Conservation (phyloP, 2,329 filamentous ascomycete genomes). For the Colletotrichum tofieldiae region DNA sequence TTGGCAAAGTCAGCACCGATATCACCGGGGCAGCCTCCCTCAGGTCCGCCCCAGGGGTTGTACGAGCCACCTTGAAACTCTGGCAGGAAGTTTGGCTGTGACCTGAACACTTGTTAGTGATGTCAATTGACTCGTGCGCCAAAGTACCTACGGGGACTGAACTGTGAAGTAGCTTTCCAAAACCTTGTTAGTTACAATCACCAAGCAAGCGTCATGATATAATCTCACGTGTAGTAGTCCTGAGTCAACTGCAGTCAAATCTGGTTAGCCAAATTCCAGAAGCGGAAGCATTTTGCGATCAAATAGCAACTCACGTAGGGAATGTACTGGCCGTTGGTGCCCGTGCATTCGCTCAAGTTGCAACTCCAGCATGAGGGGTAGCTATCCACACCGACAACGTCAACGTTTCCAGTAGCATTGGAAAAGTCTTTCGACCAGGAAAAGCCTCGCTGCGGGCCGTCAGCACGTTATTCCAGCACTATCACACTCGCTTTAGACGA, state of each 20-base stretch:
- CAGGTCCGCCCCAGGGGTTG: slow-evolving; percentile 74
- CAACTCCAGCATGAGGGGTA: slow-evolving; percentile 75
- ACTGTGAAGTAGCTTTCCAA: slow-evolving; percentile 48
- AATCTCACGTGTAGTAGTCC: slow-evolving; percentile 32
- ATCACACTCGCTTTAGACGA: background rate
- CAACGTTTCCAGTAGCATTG: slow-evolving; percentile 69
- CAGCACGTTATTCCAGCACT: slow-evolving; percentile 17
- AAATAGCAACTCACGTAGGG: slow-evolving; percentile 61
- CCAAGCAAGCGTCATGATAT: too few species aligned
- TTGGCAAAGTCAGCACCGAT: slow-evolving; percentile 74
- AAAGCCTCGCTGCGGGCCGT: slow-evolving; percentile 51
- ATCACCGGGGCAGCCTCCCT: slow-evolving; percentile 68
- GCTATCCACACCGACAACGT: slow-evolving; percentile 67
- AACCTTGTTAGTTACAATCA: slow-evolving; percentile 30
- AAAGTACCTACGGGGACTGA: slow-evolving; percentile 50
- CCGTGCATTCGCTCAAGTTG: slow-evolving; percentile 72
- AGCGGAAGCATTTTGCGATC: background rate
- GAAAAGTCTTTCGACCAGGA: slow-evolving; percentile 75
- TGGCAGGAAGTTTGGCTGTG: slow-evolving; percentile 69
- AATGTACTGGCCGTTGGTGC: slow-evolving; percentile 72
- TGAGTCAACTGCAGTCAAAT: slow-evolving; percentile 22
- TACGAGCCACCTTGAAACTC: slow-evolving; percentile 75
- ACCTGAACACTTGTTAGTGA: slow-evolving; percentile 40
- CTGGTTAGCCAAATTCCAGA: slow-evolving; percentile 15
- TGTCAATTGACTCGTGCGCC: fast-evolving